These are phyloP conservation scores for Ogataea methanolica DNA, from an alignment of 805 yeast species.

Conservation along the genomic window DNA sequence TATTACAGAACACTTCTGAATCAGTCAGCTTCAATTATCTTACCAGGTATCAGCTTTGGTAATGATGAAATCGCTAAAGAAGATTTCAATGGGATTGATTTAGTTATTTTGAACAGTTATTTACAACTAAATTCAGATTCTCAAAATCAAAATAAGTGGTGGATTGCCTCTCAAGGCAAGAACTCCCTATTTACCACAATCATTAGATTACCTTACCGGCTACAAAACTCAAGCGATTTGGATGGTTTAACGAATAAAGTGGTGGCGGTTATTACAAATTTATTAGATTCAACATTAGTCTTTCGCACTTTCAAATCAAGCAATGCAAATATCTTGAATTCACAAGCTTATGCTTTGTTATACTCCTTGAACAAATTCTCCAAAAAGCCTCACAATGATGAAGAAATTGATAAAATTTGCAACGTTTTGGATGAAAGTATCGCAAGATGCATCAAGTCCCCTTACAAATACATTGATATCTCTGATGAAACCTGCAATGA, in stretches of 20 bases:
- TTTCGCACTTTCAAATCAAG: constrained; percentile 39
- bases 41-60: constrained; percentile 22
- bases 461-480: constrained; percentile 78
- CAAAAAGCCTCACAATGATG: constrained; percentile 5
- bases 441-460: constrained; percentile 64
- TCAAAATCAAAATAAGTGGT: constrained; percentile 58
- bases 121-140: constrained; percentile 55
- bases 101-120: constrained; percentile 53
- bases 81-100: constrained; percentile 45
- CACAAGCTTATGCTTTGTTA: constrained; percentile 54
- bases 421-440: constrained; percentile 69
- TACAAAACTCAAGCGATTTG: constrained; percentile 11
- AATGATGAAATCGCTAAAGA: constrained; percentile 20
- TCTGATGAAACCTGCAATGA: constrained; percentile 22
- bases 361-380: constrained; percentile 37
- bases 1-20: constrained; percentile 19
- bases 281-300: constrained; percentile 48
- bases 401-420: constrained; percentile 42
- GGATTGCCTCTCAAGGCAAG: constrained; percentile 48
- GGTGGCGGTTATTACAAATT: constrained; percentile 40
- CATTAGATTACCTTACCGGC: constrained; percentile 41
- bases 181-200: constrained; percentile 67
- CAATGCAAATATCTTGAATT: constrained; percentile 31
- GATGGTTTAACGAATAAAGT: constrained; percentile 35
- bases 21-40: constrained; percentile 12